Evolutionary conservation across 495 filamentous ascomycete genomes (phyloP), one percentile per base, ranked within the genome.

Genomic region (Tuber melanosporum): DNA sequence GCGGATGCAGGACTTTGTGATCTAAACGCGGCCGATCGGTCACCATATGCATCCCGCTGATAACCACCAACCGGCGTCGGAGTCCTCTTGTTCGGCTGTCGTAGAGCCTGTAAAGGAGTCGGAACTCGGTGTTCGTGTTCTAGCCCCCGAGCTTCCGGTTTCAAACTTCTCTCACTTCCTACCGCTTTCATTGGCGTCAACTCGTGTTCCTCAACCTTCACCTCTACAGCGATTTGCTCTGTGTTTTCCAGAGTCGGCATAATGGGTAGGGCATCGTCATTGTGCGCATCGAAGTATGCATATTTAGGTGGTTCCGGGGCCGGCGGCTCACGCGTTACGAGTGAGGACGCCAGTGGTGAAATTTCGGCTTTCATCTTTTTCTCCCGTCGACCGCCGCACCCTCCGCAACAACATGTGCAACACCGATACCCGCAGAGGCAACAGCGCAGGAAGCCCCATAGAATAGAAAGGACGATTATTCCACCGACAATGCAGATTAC

Each of bases 321-420:
- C 44, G 75, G n/a, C 1, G 81, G 81, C 36, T 82, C 77, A 49
- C 79, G 74, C 7, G 49, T 52, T 32, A 82, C 75, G 17, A 70
- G 43, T 10, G 77, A 47, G 2, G 80, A 19, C 22, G 22, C 22
- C 6, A 32, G 26, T 71, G 71, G 66, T 76, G 75, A 36, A 45
- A 71, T 80, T 9, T 74, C 77, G 36, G 43, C 44, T 41, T 71
- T 46, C 39, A 10, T 46, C 43, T 73, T 71, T 19, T 76, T 72
- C 66, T 49, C 46, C 57, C 70, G 74, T 46, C 66, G 74, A 20
- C 80, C 75, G 4, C 80, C 80, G 43, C 80, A 82, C 22, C 80
- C 80, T 17, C 81, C 81, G 19, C 81, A 82, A 66, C 80, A 82
- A 43, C 81, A 82, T n/a, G 80, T 32, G 44, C 81, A 82, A 45